Evolutionary conservation across 108 stramenopile genomes (phyloP), one percentile per base, ranked within the genome.

Genomic region (Nitzschia putrida): DNA sequence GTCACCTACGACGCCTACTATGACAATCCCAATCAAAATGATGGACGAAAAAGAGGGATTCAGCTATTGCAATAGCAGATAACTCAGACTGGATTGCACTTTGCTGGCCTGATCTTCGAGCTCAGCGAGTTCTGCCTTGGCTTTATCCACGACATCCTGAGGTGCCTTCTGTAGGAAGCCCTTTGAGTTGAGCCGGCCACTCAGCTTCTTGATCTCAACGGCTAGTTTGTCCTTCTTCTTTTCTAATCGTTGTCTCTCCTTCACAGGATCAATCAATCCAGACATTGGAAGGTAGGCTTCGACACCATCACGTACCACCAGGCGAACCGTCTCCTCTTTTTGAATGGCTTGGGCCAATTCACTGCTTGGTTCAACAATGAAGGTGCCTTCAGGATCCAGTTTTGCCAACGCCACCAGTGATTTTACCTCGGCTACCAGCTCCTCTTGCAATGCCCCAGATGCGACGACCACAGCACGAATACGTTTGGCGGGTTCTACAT

Each of bases 141-240:
- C 91, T 64, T 89, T 92, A 34, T 91, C 91, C 2, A 96, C 95
- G 54, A 96, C 85, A 0, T 74, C 88, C 25, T 78, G 72, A 9
- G 90, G 90, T 10, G 95, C 95, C 77, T 96, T 96, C 56, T 93
- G 92, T 11, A 85, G 80, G 57, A 96, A 96, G 44, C 95, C 95
- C 54, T 82, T 84, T 12, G 89, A 84, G 25, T 92, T 66, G n/a
- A 96, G 75, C 37, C 95, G 34, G 21, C 81, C 87, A 11, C 81
- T 60, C 11, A 96, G 72, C 64, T 91, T 93, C 41, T 84, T 71
- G 34, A 95, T 92, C 50, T 93, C 92, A 51, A 82, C 86, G 0
- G 54, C 63, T 8, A 96, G 74, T 64, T 96, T 96, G 53, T 85
- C 87, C 21, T 77, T 69, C 73, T 95, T 93, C 69, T 92, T 94